Evolutionary conservation across 306 rosid genomes (phyloP), one percentile per base, ranked within the genome.

Genomic region (Mucuna pruriens): DNA sequence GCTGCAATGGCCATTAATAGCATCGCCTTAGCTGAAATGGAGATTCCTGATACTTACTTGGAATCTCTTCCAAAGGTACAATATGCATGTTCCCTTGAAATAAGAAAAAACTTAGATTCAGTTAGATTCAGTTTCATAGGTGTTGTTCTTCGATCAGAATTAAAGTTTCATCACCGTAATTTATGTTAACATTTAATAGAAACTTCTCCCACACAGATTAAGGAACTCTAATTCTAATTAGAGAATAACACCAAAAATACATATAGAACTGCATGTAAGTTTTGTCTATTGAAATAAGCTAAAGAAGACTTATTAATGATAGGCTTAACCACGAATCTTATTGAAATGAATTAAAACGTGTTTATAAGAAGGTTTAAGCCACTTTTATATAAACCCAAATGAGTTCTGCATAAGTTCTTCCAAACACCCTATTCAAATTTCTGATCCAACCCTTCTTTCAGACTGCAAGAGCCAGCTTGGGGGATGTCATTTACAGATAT

Each of bases 51-150:
- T 31, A 70, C 94, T 11, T 95, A 91, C 74, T 85, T 95, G 33
- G 97, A 93, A 46, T 82, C 93, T 83, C 95, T 95, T 85, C 99
- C 98, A n/a, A 95, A 91, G 97, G 99, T 92, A 85, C 39, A 10
- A 66, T 38, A 1, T 16, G 34, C 31, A 33, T 66, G 6, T n/a
- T n/a, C n/a, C n/a, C n/a, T n/a, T n/a, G n/a, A n/a, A n/a, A n/a
- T n/a, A n/a, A n/a, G n/a, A n/a, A n/a, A n/a, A n/a, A n/a, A n/a
- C n/a, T n/a, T n/a, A n/a, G n/a, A n/a, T n/a, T n/a, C n/a, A n/a
- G n/a, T n/a, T n/a, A n/a, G n/a, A n/a, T n/a, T n/a, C n/a, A n/a
- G n/a, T n/a, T n/a, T n/a, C n/a, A n/a, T n/a, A n/a, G n/a, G n/a
- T n/a, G n/a, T n/a, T n/a, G n/a, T n/a, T n/a, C n/a, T n/a, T n/a